These are phyloP conservation scores for Umbelopsis sp. DNA, from an alignment of 192 early-diverging fungal genomes.

Conservation along the genomic window DNA sequence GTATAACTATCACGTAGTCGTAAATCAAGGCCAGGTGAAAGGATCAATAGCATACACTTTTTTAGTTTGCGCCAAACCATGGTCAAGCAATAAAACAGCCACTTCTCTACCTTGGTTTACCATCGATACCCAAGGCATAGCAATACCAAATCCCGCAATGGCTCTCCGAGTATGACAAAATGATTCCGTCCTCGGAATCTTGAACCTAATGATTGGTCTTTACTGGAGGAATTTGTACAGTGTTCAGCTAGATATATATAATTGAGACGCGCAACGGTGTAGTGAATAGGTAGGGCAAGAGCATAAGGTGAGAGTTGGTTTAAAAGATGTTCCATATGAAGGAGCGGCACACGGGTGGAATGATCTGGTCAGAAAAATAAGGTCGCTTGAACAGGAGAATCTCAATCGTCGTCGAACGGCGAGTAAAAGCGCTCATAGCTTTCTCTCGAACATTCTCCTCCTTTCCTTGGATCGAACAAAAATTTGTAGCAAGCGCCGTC, in stretches of 20 bases:
- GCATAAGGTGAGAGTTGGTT: not conserved
- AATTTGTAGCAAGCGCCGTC: conserved; percentile 89
- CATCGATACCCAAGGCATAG: too few relatives aligned
- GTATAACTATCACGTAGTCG: too few relatives aligned
- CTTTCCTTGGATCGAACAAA: conserved; percentile 74
- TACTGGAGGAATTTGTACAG: conserved; percentile 8
- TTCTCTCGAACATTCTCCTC: conserved; percentile 67
- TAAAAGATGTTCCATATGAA: not conserved
- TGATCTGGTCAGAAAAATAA: not conserved
- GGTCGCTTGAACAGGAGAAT: not conserved
- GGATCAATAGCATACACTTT: too few relatives aligned
- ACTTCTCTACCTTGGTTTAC: too few relatives aligned
- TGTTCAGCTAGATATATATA: conserved; percentile 13
- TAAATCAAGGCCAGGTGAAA: too few relatives aligned
- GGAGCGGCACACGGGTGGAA: not conserved
- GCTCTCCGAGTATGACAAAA: not conserved
- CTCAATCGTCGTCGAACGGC: conserved; percentile 7
- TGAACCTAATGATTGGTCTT: too few relatives aligned
- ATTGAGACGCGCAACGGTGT: not conserved
- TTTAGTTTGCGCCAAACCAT: too few relatives aligned
- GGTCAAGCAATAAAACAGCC: too few relatives aligned
- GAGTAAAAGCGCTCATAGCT: conserved; percentile 47
- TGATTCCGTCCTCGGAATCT: not conserved
- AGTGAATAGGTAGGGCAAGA: not conserved
- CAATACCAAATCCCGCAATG: too few relatives aligned